Evolutionary conservation across 768 basidiomycete genomes (phyloP).

Genomic region (Serpula lacrymans): DNA sequence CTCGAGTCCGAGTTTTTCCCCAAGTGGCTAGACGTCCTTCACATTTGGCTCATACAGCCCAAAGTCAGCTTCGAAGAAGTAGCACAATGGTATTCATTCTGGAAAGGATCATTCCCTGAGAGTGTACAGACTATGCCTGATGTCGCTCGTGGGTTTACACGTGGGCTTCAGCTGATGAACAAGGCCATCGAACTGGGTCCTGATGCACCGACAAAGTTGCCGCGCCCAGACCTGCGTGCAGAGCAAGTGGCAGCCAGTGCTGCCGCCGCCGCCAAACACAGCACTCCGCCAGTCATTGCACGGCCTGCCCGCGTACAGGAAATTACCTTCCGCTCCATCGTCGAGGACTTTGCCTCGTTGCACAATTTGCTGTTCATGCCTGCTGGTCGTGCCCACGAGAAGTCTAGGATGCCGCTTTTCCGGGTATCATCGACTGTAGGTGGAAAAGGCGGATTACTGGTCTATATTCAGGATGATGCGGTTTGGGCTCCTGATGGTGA

Average conservation of each 20-base stretch:
- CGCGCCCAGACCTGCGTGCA: conserved; percentile 62
- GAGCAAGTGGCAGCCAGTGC: conserved; percentile 37
- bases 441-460: conserved; percentile 82
- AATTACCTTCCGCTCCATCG: conserved; percentile 89
- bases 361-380: conserved; percentile 91
- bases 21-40: conserved; percentile 90
- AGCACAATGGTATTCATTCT: conserved; percentile 87
- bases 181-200: conserved; percentile 85
- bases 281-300: conserved; percentile 30
- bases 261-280: conserved; percentile 17
- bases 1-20: conserved; percentile 94
- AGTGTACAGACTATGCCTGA: conserved; percentile 61
- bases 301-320: conserved; percentile 63
- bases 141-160: conserved; percentile 77
- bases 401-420: conserved; percentile 87
- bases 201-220: conserved; percentile 64
- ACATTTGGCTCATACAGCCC: conserved; percentile 92
- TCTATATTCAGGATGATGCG: conserved; percentile 91
- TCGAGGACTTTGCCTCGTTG: conserved; percentile 83
- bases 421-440: conserved; percentile 74
- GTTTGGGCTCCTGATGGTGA: conserved; percentile 79
- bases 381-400: conserved; percentile 78
- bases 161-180: conserved; percentile 92
- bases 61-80: conserved; percentile 89
- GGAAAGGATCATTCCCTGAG: conserved; percentile 79